phyloP scores from a whole-genome alignment of 345 rosid genomes.

The Isatis tinctoria region DNA sequence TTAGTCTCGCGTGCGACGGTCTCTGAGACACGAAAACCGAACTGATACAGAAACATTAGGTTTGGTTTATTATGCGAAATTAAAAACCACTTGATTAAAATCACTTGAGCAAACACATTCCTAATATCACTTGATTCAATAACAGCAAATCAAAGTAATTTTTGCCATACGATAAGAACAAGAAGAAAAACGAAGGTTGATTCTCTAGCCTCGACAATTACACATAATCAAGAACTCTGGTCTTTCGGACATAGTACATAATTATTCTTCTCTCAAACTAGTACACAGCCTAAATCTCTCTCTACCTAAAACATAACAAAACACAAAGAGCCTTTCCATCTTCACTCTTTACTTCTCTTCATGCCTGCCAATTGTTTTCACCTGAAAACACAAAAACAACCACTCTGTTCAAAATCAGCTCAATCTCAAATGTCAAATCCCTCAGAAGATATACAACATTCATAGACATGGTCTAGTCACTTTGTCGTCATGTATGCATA shows the following conservation, averaged over 20 bases:
- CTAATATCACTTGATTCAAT: no score
- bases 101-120: no score
- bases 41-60: background rate
- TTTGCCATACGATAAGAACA: background rate
- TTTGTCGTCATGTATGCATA: background rate
- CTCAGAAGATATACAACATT: background rate
- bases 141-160: background rate
- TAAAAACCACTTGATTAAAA: background rate
- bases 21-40: background rate
- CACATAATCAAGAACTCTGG: background rate
- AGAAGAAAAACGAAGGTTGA: background rate
- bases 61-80: background rate
- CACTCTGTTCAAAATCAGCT: background rate
- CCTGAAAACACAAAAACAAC: conserved; percentile 16
- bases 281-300: conserved; percentile 7
- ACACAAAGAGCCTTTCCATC: conserved; percentile 1
- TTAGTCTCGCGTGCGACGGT: background rate
- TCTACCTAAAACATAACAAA: conserved; percentile 1
- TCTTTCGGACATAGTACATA: background rate
- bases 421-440: background rate
- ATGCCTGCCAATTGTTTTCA: conserved; percentile 10
- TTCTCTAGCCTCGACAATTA: background rate
- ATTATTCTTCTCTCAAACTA: background rate
- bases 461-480: background rate
- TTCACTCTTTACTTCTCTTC: conserved; percentile 9